Base-by-base conservation (phyloP, 148 eudicot genomes). In the Cornus controversa region DNA sequence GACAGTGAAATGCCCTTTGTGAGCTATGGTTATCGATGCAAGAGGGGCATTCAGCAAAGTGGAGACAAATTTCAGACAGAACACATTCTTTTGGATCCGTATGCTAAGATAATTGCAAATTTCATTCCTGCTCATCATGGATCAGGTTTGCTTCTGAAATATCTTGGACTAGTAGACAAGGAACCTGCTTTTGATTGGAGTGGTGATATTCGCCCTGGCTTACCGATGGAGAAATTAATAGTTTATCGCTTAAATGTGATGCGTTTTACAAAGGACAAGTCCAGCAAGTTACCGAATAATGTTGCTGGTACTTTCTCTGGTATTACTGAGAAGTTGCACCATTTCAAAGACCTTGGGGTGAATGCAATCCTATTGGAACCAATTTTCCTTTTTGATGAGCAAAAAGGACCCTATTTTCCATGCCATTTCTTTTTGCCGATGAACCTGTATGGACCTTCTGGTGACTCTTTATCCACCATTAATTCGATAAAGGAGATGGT, bases 341-440 rank as follows among this genome's bases (percentile, higher is more conserved):
- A 96, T 83, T 85, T 96, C 27, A 87, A 86, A 79, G 80, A 83
- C 80, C 94, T 96, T 50, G 98, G 99, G 76, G 80, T 93, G 47
- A 96, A 96, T 81, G 92, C 94, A 28, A 76, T 96, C 76, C 75
- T 96, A 75, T 80, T 96, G 75, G 98, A 93, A 80, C 97, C 99
- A 11, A 68, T 93, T 47, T 91, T 87, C 72, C 84, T 92, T 42
- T 89, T 76, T 75, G 87, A 90, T 84, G 89, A 83, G 79, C 75
- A 82, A 72, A 80, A 83, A 62, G 97, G 94, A 45, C 91, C 99
- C 63, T 93, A 96, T 85, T 90, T 79, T 42, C 99, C 99, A 0
- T 83, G 66, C 29, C 99, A 96, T 85, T 92, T 90, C 78, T 89
- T 96, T 75, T 90, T 93, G 2, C 91, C 94, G 8, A 36, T 10